Evolutionary conservation across 1,284 basidiomycete species (phyloP).

Genomic region (Cryptococcus jaspeensis): DNA sequence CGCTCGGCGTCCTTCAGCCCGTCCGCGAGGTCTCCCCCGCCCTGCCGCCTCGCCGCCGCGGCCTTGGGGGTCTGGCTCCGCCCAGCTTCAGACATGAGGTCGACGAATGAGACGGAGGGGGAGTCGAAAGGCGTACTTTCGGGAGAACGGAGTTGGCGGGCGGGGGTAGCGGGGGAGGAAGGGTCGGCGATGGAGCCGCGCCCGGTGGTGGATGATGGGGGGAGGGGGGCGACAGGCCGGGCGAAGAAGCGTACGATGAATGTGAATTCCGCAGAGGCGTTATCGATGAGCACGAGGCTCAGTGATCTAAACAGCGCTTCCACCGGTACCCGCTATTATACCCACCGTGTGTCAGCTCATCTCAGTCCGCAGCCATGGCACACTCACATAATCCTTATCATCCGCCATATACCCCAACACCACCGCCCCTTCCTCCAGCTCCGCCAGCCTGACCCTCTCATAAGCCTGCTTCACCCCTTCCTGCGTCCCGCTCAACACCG

Average conservation of each 20-base stretch:
- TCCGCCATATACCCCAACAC: conserved; percentile 83
- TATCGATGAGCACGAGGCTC: conserved; percentile 86
- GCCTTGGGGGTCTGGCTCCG: conserved; percentile 11
- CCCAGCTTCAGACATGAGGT: conserved; percentile 33
- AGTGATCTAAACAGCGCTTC: conserved; percentile 82
- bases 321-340: conserved; percentile 70
- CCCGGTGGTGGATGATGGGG: background rate
- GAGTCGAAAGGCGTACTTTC: conserved; percentile 32
- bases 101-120: conserved; percentile 21
- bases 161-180: background rate
- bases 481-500: conserved; percentile 30
- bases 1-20: conserved; percentile 48
- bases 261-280: conserved; percentile 82
- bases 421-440: conserved; percentile 62
- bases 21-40: conserved; percentile 54
- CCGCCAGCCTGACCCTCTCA: conserved; percentile 64
- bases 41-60: conserved; percentile 4
- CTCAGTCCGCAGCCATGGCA: background rate
- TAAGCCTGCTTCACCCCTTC: conserved; percentile 52
- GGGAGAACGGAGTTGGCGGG: conserved; percentile 6
- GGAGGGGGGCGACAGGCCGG: conserved; percentile 3
- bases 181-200: too few relatives aligned
- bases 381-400: conserved; percentile 72
- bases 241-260: conserved; percentile 81
- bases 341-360: background rate